Evolutionary conservation across 2,329 filamentous ascomycete genomes (phyloP), one percentile per base, ranked within the genome.

Genomic region (Akanthomyces dipterigenus): DNA sequence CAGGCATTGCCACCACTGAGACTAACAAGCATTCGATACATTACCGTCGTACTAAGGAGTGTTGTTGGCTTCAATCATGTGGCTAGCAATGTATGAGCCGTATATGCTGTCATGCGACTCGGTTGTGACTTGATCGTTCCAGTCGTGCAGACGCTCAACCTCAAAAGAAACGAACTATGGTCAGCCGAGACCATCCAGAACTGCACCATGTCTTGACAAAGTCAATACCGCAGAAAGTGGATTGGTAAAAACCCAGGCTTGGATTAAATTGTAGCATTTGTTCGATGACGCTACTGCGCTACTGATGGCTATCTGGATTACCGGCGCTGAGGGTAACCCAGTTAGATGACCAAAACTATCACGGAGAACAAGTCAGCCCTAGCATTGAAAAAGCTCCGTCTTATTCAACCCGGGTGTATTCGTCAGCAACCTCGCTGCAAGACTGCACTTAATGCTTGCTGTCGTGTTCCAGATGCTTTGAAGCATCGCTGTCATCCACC

Each of bases 21-120:
- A 31, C 31, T 11, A 34, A 2, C 31, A 5, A 34, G n/a, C n/a
- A n/a, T n/a, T n/a, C n/a, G n/a, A n/a, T n/a, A n/a, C 85, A 55
- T 84, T 78, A 22, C 91, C 73, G 68, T 91, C 80, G 72, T 85
- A 91, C 73, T 89, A 86, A 12, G 74, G 77, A 3, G 76, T 82
- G 72, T 91, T 80, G 14, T 88, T 71, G 38, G 78, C 76, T 65
- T 88, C 83, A 61, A 91, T 76, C 81, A 93, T 88, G 36, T 83
- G 85, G 64, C 84, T 81, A 1, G 87, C 84, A 59, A 91, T 86
- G 69, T 90, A 90, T 0, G 88, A 86, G 26, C 87, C 83, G 68
- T 84, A 86, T 65, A 79, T 72, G 22, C 88, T 87, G 1, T 83
- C 87, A 67, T 88, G 89, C 6, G 60, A 62, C 3, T 61, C 53